Base-by-base conservation (phyloP, 208 protist genomes). In the Angomonas deanei region DNA sequence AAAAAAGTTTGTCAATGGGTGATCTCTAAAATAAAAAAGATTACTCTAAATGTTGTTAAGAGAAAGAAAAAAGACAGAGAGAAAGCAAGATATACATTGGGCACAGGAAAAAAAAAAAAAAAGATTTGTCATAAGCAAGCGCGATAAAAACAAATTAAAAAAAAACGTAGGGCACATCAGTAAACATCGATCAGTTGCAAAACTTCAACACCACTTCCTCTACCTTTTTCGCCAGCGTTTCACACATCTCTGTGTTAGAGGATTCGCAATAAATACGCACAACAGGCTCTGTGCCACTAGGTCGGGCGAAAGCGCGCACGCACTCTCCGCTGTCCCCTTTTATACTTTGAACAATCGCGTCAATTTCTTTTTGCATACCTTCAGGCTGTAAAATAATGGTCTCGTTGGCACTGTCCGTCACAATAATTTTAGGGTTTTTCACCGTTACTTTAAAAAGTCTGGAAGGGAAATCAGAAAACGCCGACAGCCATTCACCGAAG, bases 261-360 rank as follows among this genome's bases (percentile, higher is more conserved):
- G 84, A 74, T 46, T 97, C 94, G 0, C 87, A 82, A 67, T 97
- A 97, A 11, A 97, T 79, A 21, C 93, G 76, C 15, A 98, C 92
- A 57, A 98, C 80, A 2, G 97, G 87, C 64, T 98, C 97, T 1
- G 97, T 98, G 13, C 97, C 97, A 33, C 91, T 97, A 0, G 95
- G 94, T 1, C 96, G 74, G 19, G 96, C 93, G 83, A 98, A 98
- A 0, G 84, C 71, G 1, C 91, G 78, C 1, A 80, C 80, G 13
- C 46, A 34, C 1, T 49, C 34, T 38, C 52, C 61, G 10, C 27
- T 28, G 15, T 10, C 19, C 33, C 49, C 11, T 61, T 47, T 11
- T 36, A 47, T 6, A 5, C n/a, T 24, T 28, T 5, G 33, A 15
- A 97, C 91, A 21, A 76, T 72, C 0, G 36, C 77, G 38, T 97